Conservation (phyloP, 2,329 filamentous ascomycete genomes). For the Aschersonia sp. region DNA sequence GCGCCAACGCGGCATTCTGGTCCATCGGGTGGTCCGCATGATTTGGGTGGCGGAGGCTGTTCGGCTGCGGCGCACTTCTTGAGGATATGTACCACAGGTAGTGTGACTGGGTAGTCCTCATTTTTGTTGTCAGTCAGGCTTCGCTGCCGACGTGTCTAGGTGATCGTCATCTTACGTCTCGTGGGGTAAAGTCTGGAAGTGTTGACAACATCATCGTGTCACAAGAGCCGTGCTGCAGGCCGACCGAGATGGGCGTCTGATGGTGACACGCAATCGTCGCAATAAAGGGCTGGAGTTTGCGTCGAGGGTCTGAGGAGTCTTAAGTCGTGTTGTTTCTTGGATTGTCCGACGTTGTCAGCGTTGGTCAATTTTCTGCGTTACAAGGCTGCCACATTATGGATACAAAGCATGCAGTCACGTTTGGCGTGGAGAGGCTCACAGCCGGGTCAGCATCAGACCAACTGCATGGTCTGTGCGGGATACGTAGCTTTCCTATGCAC, state of each 20-base stretch:
- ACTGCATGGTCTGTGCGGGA: too few relatives aligned
- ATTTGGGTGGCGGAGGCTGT: conserved; percentile 18
- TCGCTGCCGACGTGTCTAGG: background rate
- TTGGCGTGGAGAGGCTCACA: too few relatives aligned
- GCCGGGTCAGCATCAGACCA: too few relatives aligned
- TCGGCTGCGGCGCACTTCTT: conserved; percentile 29
- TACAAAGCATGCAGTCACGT: too few relatives aligned
- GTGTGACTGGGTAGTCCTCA: conserved; percentile 38
- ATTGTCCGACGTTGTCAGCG: too few relatives aligned
- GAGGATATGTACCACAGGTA: conserved; percentile 60
- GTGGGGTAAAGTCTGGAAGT: conserved; percentile 53
- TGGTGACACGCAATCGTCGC: background rate
- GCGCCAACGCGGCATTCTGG: conserved; percentile 15
- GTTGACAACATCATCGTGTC: conserved; percentile 38
- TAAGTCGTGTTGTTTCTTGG: too few relatives aligned
- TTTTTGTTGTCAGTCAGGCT: background rate
- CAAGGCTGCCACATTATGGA: too few relatives aligned
- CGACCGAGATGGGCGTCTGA: background rate
- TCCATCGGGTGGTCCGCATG: conserved; percentile 12
- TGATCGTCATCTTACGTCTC: conserved; percentile 41
- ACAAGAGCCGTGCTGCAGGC: background rate
- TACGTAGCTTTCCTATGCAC: too few relatives aligned
- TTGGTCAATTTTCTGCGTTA: too few relatives aligned
- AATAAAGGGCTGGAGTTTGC: too few relatives aligned
- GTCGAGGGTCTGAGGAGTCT: too few relatives aligned